These are phyloP conservation scores for Zancudomyces culisetae DNA, from an alignment of 371 early-diverging fungal genomes.

Conservation along the genomic window DNA sequence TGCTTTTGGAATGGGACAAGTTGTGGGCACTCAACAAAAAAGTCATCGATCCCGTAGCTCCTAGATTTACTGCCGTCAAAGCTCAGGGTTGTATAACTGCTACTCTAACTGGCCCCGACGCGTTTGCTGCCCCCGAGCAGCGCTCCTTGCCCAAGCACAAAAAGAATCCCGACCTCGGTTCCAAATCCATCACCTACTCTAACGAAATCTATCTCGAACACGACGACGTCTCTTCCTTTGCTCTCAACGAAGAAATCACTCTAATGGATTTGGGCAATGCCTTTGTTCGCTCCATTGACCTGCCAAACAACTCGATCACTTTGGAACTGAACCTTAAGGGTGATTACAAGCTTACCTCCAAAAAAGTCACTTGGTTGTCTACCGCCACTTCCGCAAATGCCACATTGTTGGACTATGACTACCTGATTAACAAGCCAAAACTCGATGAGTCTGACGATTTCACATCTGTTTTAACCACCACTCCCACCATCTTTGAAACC, in stretches of 20 bases:
- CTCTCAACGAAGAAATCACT: constrained; percentile 84
- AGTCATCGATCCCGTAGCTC: constrained; percentile 88
- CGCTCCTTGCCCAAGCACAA: constrained; percentile 73
- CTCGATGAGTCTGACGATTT: constrained; percentile 86
- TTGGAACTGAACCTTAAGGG: constrained; percentile 75
- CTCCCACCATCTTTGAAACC: constrained; percentile 68
- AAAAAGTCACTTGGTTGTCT: constrained; percentile 97
- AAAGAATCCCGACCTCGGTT: constrained; percentile 88
- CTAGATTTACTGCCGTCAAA: constrained; percentile 75
- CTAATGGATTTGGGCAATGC: constrained; percentile 99
- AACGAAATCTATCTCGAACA: constrained; percentile 67
- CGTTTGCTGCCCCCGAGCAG: constrained; percentile 20
- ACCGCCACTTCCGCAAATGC: constrained; percentile 34
- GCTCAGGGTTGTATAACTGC: constrained; percentile 37
- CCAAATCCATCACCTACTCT: constrained; percentile 66
- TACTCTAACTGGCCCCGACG: constrained; percentile 38
- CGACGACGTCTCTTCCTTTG: constrained; percentile 71
- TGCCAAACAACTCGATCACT: constrained; percentile 33
- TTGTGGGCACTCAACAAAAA: constrained; percentile 98
- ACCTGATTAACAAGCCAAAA: constrained; percentile 93
- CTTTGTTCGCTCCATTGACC: constrained; percentile 47
- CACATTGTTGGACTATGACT: constrained; percentile 77
- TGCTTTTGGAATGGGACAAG: constrained; percentile 98
- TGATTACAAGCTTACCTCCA: constrained; percentile 96
- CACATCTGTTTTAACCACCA: constrained; percentile 64